phyloP scores from a whole-genome alignment of 1,139 yeast genomes.

The Taphrina pruni region DNA sequence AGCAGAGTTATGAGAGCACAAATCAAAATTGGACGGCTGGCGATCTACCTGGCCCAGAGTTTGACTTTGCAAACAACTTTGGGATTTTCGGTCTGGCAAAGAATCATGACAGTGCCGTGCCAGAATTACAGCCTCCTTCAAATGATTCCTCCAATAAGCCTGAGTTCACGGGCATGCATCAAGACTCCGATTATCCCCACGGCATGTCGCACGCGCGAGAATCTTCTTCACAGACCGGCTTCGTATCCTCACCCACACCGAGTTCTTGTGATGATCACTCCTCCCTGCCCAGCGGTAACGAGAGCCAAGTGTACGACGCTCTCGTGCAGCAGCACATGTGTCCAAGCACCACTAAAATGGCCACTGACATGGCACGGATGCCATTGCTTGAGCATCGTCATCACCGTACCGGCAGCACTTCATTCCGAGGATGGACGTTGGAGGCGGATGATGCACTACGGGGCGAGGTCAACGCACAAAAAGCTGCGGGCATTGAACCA shows the following conservation, averaged over 20 bases:
- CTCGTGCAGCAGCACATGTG: background rate
- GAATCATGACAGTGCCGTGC: too few species aligned
- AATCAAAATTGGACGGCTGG: background rate
- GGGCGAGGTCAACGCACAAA: background rate
- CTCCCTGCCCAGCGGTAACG: background rate
- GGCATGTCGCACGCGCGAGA: too few species aligned
- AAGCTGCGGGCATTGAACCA: constrained; percentile 10
- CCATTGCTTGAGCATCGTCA: background rate
- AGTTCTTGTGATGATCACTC: background rate
- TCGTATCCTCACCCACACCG: background rate
- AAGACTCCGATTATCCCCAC: too few species aligned
- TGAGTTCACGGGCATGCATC: too few species aligned
- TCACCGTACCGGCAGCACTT: background rate
- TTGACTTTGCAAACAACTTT: background rate
- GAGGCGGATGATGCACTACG: constrained; percentile 8
- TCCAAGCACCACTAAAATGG: background rate
- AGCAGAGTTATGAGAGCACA: background rate
- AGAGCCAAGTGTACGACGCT: background rate
- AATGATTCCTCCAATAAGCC: too few species aligned
- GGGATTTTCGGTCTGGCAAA: background rate
- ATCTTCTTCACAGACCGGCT: background rate
- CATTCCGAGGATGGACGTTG: constrained; percentile 6
- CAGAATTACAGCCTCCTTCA: too few species aligned
- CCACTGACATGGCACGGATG: background rate
- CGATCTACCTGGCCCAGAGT: background rate